These are phyloP conservation scores for Albatrellus sp. DNA, from an alignment of 1,284 basidiomycete species.

Conservation along the genomic window DNA sequence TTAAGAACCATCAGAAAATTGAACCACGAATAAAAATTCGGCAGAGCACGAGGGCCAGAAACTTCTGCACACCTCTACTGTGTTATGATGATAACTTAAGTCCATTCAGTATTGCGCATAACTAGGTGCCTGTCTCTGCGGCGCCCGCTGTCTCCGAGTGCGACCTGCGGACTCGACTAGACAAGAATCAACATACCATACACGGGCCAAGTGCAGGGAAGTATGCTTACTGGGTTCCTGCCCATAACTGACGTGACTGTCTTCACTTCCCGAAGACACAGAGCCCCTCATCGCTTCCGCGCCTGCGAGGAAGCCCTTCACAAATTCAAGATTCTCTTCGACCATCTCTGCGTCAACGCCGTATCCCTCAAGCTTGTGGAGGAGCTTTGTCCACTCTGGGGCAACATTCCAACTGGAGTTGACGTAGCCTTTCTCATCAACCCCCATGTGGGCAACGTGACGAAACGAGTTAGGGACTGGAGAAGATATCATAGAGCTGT, in stretches of 20 bases:
- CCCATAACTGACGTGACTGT: not conserved
- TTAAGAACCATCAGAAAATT: no score
- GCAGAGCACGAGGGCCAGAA: no score
- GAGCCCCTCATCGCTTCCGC: constrained; percentile 14
- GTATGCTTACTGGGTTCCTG: constrained; percentile 3
- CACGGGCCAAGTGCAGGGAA: not conserved
- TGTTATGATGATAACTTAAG: no score
- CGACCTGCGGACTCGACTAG: not conserved
- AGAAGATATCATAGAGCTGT: constrained; percentile 55
- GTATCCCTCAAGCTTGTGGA: constrained; percentile 50
- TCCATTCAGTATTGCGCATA: no score
- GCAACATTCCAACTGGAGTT: constrained; percentile 70
- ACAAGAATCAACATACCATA: no score
- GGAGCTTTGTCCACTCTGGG: constrained; percentile 60
- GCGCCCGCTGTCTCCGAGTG: constrained; percentile 6
- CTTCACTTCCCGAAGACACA: not conserved
- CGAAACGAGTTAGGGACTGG: constrained; percentile 71
- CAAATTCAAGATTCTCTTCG: constrained; percentile 51
- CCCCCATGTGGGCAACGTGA: constrained; percentile 82
- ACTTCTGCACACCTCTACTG: no score
- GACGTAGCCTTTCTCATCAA: constrained; percentile 51
- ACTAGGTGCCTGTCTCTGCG: constrained; percentile 3
- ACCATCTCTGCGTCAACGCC: constrained; percentile 45
- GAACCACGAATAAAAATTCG: no score
- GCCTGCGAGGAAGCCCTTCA: constrained; percentile 48